Conservation (phyloP, 352 stramenopile genomes). For the Globisporangium lucens region DNA sequence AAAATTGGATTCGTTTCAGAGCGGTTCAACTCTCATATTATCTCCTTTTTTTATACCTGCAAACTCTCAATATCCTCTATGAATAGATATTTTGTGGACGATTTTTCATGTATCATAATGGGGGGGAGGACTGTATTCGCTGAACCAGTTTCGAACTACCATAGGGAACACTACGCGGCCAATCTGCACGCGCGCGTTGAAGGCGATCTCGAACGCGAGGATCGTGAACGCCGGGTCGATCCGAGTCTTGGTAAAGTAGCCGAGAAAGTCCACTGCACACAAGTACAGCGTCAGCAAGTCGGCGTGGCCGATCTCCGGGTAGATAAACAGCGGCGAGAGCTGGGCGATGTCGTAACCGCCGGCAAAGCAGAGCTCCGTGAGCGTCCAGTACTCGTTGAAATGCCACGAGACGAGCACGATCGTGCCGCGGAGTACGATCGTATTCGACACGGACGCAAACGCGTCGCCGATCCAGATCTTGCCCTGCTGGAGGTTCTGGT, state of each 20-base stretch:
- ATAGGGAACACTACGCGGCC: not conserved
- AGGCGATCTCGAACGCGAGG: constrained; percentile 24
- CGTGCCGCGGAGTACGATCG: constrained; percentile 30
- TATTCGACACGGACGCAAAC: constrained; percentile 33
- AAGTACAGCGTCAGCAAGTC: constrained; percentile 38
- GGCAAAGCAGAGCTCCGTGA: constrained; percentile 27
- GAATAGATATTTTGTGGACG: too few species aligned
- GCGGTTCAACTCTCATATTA: too few species aligned
- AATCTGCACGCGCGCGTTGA: constrained; percentile 16
- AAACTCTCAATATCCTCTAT: too few species aligned
- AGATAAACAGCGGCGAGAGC: constrained; percentile 26
- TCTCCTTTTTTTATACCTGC: too few species aligned
- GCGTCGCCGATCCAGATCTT: constrained; percentile 42
- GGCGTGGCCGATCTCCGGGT: constrained; percentile 23
- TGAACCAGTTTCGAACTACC: not conserved
- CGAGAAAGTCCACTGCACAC: constrained; percentile 21
- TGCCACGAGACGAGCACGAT: constrained; percentile 29
- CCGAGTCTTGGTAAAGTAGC: constrained; percentile 21
- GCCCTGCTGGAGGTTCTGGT: constrained; percentile 24
- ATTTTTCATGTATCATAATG: too few species aligned
- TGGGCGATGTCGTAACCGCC: constrained; percentile 21
- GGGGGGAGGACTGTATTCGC: too few species aligned
- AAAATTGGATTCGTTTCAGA: too few species aligned
- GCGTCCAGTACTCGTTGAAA: constrained; percentile 36
- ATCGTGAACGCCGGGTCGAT: constrained; percentile 33